Evolutionary conservation across 2,329 filamentous ascomycete species (phyloP).

Genomic region (Parastagonospora avenae): DNA sequence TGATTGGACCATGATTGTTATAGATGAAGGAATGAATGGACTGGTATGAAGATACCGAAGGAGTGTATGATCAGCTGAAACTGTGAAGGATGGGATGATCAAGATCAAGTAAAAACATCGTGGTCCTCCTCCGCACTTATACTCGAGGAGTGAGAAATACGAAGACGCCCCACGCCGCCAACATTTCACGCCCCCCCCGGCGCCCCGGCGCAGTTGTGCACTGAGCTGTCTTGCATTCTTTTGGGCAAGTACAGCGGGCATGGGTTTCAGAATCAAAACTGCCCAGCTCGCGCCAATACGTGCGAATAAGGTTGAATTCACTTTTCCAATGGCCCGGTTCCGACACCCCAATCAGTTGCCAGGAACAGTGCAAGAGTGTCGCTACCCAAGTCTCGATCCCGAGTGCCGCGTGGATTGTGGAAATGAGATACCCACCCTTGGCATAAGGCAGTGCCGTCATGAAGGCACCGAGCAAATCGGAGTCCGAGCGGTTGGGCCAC

Average conservation of each 20-base stretch:
- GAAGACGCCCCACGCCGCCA: constrained; percentile 8
- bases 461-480: constrained; percentile 7
- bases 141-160: constrained; percentile 12
- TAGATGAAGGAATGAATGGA: constrained; percentile 13
- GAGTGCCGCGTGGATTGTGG: constrained; percentile 20
- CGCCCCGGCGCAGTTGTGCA: constrained; percentile 13
- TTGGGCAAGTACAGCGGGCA: constrained; percentile 4
- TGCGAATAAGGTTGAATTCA: constrained; percentile 18
- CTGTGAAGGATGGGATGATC: constrained; percentile 15
- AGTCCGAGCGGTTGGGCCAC: constrained; percentile 18
- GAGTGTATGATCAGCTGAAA: constrained; percentile 16
- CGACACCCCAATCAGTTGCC: constrained; percentile 13
- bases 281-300: constrained; percentile 17
- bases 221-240: constrained; percentile 12
- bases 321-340: constrained; percentile 15
- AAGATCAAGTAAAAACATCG: background rate
- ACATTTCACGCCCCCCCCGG: constrained; percentile 4
- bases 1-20: constrained; percentile 22
- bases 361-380: constrained; percentile 5
- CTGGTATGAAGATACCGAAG: constrained; percentile 12
- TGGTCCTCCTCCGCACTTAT: constrained; percentile 15
- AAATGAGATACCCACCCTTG: constrained; percentile 18
- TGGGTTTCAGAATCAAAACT: constrained; percentile 19
- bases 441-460: constrained; percentile 6
- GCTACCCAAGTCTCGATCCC: constrained; percentile 17